phyloP scores from a whole-genome alignment of 116 monocot genomes.

The Thalassia testudinum region DNA sequence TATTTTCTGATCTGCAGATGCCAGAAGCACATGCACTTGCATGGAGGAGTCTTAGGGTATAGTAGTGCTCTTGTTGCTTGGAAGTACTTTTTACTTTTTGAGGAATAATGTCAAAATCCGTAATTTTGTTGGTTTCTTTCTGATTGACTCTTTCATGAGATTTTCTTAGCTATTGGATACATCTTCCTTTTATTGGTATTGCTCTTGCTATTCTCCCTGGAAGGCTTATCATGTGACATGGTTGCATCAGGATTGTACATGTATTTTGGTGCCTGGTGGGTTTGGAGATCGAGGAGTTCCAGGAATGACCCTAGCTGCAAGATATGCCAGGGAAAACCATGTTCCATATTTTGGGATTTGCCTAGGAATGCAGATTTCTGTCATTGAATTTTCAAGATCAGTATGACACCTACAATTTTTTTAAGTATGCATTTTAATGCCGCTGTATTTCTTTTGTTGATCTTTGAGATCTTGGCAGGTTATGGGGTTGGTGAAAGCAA shows the following conservation, averaged over 20 bases:
- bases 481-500: slow-evolving; percentile 28
- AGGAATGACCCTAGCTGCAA: slow-evolving; percentile 88
- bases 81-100: too few relatives aligned
- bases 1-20: slow-evolving; percentile 22
- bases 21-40: slow-evolving; percentile 54
- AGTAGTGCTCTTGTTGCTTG: neutral
- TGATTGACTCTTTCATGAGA: too few relatives aligned
- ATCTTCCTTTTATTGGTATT: too few relatives aligned
- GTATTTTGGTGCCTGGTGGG: slow-evolving; percentile 83
- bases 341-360: slow-evolving; percentile 88
- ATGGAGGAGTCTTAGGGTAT: slow-evolving; percentile 61
- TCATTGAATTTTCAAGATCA: slow-evolving; percentile 77
- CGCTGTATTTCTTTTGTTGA: neutral
- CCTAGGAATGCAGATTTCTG: slow-evolving; percentile 89
- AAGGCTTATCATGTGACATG: neutral
- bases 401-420: slow-evolving; percentile 19
- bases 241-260: slow-evolving; percentile 40
- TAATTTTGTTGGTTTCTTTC: too few relatives aligned
- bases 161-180: too few relatives aligned
- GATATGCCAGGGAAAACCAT: slow-evolving; percentile 85
- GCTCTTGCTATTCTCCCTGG: too few relatives aligned
- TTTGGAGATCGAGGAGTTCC: slow-evolving; percentile 77
- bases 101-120: too few relatives aligned
- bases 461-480: neutral
- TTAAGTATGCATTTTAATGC: neutral